A percentile compares a stretch with the other conserved stretches of the same genome.
Conservation (phyloP, 306 rosid species). For the Rubus parviflorus region DNA sequence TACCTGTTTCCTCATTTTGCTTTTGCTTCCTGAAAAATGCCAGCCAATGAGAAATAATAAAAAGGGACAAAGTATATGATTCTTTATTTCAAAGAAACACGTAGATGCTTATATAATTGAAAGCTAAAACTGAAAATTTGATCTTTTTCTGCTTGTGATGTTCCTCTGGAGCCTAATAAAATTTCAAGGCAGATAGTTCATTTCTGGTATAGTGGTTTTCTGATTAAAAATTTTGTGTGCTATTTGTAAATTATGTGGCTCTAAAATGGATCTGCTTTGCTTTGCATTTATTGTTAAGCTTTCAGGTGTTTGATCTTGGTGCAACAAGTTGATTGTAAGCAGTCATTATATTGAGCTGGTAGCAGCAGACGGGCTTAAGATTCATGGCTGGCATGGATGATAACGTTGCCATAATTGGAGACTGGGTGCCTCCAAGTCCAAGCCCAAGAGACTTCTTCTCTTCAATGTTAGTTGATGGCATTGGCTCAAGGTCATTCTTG, state of each 20-base stretch:
- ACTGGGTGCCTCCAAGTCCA: slow-evolving; percentile 78
- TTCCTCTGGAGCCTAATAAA: not conserved
- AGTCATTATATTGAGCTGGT: slow-evolving; percentile 30
- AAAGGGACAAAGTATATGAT: slow-evolving; percentile 1
- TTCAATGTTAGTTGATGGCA: slow-evolving; percentile 60
- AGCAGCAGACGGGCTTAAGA: not conserved
- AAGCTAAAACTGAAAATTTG: not conserved
- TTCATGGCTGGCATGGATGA: slow-evolving; percentile 84
- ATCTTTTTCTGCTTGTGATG: not conserved
- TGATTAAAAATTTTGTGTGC: not conserved
- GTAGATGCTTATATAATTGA: not conserved
- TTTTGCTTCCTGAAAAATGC: not conserved
- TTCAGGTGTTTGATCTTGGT: slow-evolving; percentile 35
- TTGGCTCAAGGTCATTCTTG: slow-evolving; percentile 42
- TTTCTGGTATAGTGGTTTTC: not conserved
- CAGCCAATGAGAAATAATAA: not conserved
- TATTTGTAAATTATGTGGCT: not conserved
- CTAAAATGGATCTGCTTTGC: slow-evolving; percentile 7
- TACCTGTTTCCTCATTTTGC: slow-evolving; percentile 9
- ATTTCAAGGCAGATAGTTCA: not conserved
- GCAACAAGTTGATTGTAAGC: slow-evolving; percentile 17
- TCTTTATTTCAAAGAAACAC: not conserved
- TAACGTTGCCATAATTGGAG: slow-evolving; percentile 57
- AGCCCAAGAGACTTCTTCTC: slow-evolving; percentile 73
- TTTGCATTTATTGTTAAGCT: slow-evolving; percentile 15